Base-by-base conservation (phyloP, 768 basidiomycete species). In the Cyclocybe cylindracea region DNA sequence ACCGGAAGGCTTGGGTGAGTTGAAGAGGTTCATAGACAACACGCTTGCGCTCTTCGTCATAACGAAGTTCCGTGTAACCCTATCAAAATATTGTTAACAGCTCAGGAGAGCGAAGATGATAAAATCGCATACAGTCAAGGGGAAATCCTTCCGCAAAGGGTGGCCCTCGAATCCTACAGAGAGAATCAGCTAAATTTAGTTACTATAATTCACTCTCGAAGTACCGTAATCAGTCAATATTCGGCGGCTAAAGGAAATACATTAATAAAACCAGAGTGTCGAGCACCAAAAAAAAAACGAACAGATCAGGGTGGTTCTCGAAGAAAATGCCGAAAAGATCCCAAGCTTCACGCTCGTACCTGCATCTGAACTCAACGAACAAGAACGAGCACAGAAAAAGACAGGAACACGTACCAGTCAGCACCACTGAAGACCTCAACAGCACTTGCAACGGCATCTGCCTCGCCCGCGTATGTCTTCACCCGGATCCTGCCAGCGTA, bases 1-100 rank as follows among this genome's bases (percentile, higher is more conserved):
- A 94, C 94, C 94, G 85, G 87, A 96, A 99, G 39, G 97, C 96
- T 66, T 99, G 97, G 2, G 96, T 94, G 52, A 99, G 80, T 67
- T 99, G 97, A 42, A 99, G 78, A 34, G 97, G 97, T 68, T 99
- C 97, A 63, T 98, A 97, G 34, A 97, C 93, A 49, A 98, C 93
- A 36, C 95, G 90, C 73, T 98, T 98, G 62, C 89, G 84, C 73
- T 96, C 94, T 73, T 98, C 97, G 61, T 98, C 95, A 64, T 98
- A 99, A 38, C 97, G 89, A 37, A 98, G 82, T 71, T 99, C 97
- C 7, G 93, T 94, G 71, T 98, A 99, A n/a, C 97, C 97, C 94
- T 97, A 61, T 10, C 7, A 34, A 6, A 14, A 19, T 1, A 14
- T 57, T 42, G 31, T 54, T 10, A 47, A 51, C 40, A 53, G 33